A percentile compares a stretch with the other conserved stretches of the same genome.
phyloP scores from a whole-genome alignment of 768 basidiomycete species.

The Crucibulum laeve region DNA sequence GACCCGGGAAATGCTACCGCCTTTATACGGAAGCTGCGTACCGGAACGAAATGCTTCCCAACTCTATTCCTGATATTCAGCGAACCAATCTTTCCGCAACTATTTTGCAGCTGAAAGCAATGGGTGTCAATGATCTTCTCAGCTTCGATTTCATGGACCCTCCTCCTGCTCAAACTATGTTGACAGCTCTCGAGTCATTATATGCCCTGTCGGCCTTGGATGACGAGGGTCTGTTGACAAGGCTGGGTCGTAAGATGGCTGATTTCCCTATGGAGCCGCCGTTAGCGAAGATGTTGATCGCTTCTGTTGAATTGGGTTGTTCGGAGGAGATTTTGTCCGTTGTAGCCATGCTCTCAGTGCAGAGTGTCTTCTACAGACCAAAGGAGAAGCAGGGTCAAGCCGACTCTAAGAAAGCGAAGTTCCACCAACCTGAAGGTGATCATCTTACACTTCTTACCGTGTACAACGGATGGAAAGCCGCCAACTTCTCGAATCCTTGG shows the following conservation, averaged over 20 bases:
- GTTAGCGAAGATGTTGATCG: slow-evolving; percentile 96
- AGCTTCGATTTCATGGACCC: slow-evolving; percentile 99
- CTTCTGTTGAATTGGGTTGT: slow-evolving; percentile 94
- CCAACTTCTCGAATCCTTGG: slow-evolving; percentile 97
- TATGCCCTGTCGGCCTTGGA: slow-evolving; percentile 96
- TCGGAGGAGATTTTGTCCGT: slow-evolving; percentile 97
- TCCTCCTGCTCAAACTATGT: slow-evolving; percentile 93
- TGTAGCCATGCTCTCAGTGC: slow-evolving; percentile 96
- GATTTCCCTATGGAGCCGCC: slow-evolving; percentile 99
- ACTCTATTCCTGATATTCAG: slow-evolving; percentile 96
- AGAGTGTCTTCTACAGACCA: slow-evolving; percentile 96
- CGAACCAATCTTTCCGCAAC: slow-evolving; percentile 90
- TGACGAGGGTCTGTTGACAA: slow-evolving; percentile 92
- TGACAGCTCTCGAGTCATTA: slow-evolving; percentile 90
- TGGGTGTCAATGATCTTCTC: slow-evolving; percentile 97
- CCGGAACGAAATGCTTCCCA: slow-evolving; percentile 98
- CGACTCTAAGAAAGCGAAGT: slow-evolving; percentile 99
- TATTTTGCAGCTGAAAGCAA: slow-evolving; percentile 94
- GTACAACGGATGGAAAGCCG: slow-evolving; percentile 97
- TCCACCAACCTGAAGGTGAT: slow-evolving; percentile 98
- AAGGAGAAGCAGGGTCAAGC: slow-evolving; percentile 99
- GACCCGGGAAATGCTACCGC: slow-evolving; percentile 97
- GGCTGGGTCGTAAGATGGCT: slow-evolving; percentile 97
- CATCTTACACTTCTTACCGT: slow-evolving; percentile 89
- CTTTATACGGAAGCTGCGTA: slow-evolving; percentile 98